Percentiles rank a stretch among this genome's conserved stretches.
Evolutionary conservation across 371 early-diverging fungal species (phyloP).

Genomic region (Entomophthora muscae): DNA sequence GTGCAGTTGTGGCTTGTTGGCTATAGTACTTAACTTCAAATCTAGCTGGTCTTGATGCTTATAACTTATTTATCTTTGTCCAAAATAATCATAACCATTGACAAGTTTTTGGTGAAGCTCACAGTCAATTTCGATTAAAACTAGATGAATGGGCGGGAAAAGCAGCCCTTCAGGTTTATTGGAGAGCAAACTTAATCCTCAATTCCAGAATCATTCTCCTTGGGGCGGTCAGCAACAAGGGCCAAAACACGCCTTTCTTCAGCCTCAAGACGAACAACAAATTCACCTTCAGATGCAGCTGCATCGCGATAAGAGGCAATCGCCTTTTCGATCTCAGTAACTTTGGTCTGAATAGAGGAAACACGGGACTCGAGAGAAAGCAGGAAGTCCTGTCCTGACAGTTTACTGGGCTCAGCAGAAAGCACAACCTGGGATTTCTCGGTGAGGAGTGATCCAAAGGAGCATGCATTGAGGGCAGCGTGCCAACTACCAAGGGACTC

Average conservation of each 20-base stretch:
- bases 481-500: background rate
- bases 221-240: background rate
- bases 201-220: background rate
- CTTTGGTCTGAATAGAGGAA: background rate
- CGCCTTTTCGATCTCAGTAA: background rate
- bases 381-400: background rate
- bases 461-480: background rate
- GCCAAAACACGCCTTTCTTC: background rate
- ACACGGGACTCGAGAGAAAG: background rate
- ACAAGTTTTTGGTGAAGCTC: no score
- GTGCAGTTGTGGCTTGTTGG: no score
- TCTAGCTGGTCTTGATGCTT: no score
- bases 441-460: background rate
- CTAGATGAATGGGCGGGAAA: no score
- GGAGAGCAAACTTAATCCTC: background rate
- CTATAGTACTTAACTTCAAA: no score
- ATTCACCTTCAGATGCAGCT: background rate
- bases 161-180: background rate
- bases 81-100: no score
- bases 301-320: background rate
- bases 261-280: background rate
- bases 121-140: no score
- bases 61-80: no score
- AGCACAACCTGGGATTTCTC: background rate
- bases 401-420: background rate